These are phyloP conservation scores for Geotrichum macrosporum DNA, from an alignment of 1,139 yeast species.

Conservation along the genomic window DNA sequence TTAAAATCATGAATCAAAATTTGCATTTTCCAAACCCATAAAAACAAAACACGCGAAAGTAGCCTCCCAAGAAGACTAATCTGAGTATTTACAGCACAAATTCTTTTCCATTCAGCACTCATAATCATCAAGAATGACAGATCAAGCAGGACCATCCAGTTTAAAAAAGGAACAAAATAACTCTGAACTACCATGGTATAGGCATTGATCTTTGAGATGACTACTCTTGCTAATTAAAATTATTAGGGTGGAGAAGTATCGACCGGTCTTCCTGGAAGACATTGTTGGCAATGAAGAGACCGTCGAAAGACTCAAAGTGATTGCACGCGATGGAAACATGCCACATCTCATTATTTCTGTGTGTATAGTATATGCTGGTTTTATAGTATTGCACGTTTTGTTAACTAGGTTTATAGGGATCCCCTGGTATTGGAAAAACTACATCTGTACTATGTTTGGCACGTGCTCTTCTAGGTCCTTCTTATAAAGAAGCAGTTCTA, in stretches of 20 bases:
- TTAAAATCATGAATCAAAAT: too few species aligned
- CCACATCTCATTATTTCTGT: conserved; percentile 86
- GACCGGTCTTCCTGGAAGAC: conserved; percentile 74
- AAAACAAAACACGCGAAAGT: too few species aligned
- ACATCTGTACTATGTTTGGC: conserved; percentile 92
- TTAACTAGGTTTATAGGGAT: conserved; percentile 43
- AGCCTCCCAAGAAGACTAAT: too few species aligned
- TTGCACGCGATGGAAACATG: conserved; percentile 91
- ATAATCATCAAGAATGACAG: conserved; percentile 4
- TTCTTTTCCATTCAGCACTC: background rate
- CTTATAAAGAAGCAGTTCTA: conserved; percentile 75
- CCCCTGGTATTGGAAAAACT: conserved; percentile 97
- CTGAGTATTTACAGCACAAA: background rate
- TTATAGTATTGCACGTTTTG: background rate
- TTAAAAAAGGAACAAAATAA: conserved; percentile 5
- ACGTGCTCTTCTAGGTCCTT: conserved; percentile 68
- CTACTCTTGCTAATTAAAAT: too few species aligned
- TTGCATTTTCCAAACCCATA: too few species aligned
- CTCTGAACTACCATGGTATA: conserved; percentile 18
- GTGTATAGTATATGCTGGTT: conserved; percentile 3
- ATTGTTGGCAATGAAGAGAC: conserved; percentile 94
- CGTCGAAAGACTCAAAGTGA: conserved; percentile 72
- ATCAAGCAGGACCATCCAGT: conserved; percentile 17
- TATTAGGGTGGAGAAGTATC: conserved; percentile 84
- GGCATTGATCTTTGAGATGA: too few species aligned